These are phyloP conservation scores for Pseudogymnoascus sp. DNA, from an alignment of 2,329 filamentous ascomycete genomes.

Conservation along the genomic window DNA sequence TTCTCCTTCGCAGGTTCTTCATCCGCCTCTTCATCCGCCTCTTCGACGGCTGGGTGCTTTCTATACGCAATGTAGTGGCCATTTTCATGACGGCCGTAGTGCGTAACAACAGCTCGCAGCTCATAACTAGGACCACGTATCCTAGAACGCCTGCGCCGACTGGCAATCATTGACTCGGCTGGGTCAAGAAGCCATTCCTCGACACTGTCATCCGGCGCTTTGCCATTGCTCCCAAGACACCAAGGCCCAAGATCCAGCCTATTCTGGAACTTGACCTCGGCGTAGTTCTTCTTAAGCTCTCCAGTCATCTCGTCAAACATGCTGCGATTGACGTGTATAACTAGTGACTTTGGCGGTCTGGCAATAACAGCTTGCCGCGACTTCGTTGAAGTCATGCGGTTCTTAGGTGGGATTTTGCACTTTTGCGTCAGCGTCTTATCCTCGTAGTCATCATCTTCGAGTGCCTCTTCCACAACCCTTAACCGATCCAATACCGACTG, in stretches of 20 bases:
- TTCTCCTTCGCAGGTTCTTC: constrained; percentile 19
- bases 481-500: constrained; percentile 45
- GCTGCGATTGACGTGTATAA: constrained; percentile 84
- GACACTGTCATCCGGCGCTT: constrained; percentile 15
- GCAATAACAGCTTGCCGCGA: constrained; percentile 83
- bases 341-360: constrained; percentile 69
- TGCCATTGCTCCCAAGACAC: constrained; percentile 59
- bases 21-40: constrained; percentile 23
- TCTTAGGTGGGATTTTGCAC: constrained; percentile 59
- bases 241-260: constrained; percentile 71
- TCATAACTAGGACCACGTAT: constrained; percentile 59
- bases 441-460: constrained; percentile 74
- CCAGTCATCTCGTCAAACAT: constrained; percentile 81
- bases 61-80: constrained; percentile 93
- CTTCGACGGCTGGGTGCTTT: constrained; percentile 44
- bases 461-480: constrained; percentile 56
- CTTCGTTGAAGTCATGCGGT: constrained; percentile 71
- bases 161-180: constrained; percentile 63
- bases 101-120: constrained; percentile 76
- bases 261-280: constrained; percentile 68
- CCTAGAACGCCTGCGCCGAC: constrained; percentile 40
- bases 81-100: constrained; percentile 86
- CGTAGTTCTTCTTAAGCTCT: constrained; percentile 72
- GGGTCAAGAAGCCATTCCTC: constrained; percentile 68
- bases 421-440: constrained; percentile 55